Percentiles rank a stretch among this genome's conserved stretches.
Evolutionary conservation across 2,329 filamentous ascomycete species (phyloP).

Genomic region (Clathrospora elynae): DNA sequence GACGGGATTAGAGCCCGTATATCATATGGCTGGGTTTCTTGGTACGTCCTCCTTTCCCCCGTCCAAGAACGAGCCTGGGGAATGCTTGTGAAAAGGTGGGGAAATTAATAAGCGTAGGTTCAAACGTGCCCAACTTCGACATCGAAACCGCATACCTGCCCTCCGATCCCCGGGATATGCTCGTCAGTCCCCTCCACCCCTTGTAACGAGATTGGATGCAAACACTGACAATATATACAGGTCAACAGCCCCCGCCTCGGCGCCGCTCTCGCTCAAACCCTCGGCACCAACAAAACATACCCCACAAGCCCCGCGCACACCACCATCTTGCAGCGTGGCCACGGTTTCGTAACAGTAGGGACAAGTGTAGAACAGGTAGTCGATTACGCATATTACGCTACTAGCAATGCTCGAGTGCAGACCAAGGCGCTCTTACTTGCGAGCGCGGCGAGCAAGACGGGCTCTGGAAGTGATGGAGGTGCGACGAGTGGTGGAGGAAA

Average conservation of each 20-base stretch:
- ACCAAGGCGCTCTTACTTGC: conserved; percentile 37
- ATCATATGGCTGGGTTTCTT: conserved; percentile 49
- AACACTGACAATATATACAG: no score
- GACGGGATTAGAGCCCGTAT: conserved; percentile 22
- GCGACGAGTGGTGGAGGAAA: no score
- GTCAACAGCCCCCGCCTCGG: conserved; percentile 29
- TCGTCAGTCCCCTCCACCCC: conserved; percentile 27
- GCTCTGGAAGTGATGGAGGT: no score
- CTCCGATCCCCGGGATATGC: conserved; percentile 26
- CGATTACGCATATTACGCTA: conserved; percentile 47
- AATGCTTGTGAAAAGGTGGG: no score
- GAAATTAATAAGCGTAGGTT: no score
- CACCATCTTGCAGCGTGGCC: conserved; percentile 48
- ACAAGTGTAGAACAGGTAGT: conserved; percentile 46
- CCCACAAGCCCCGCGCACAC: conserved; percentile 30
- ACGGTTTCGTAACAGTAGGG: conserved; percentile 49
- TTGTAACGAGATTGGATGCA: no score
- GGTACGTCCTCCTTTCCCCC: no score
- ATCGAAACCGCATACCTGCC: conserved; percentile 21
- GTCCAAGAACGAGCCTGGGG: no score
- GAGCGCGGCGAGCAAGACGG: no score
- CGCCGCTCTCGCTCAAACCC: conserved; percentile 24
- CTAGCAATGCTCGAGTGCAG: conserved; percentile 45
- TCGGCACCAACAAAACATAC: conserved; percentile 25
- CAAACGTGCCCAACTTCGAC: conserved; percentile 39